phyloP scores from a whole-genome alignment of 2,329 filamentous ascomycete species.

The Gaeumannomyces sp. region DNA sequence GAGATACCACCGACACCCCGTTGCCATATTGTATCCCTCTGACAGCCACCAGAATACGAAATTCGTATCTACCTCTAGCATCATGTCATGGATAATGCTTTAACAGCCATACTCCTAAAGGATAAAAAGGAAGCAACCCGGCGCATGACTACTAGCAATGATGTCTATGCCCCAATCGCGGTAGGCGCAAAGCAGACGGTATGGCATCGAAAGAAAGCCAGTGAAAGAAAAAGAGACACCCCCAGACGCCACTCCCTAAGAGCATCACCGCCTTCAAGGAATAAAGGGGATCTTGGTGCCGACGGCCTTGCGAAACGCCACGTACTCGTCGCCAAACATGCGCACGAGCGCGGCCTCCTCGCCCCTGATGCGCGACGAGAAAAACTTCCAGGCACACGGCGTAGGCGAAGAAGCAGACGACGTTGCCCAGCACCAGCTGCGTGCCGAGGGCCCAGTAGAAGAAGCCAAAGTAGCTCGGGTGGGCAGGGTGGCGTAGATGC shows the following conservation, averaged over 20 bases:
- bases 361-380: conserved; percentile 62
- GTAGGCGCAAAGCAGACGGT: neutral
- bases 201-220: too few relatives aligned
- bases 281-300: conserved; percentile 79
- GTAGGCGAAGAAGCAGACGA: conserved; percentile 70
- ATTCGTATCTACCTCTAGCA: neutral
- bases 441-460: conserved; percentile 98
- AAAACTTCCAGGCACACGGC: conserved; percentile 76
- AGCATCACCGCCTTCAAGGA: conserved; percentile 12
- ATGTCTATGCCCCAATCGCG: too few relatives aligned
- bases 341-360: conserved; percentile 73
- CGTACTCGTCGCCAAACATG: conserved; percentile 83
- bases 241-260: neutral
- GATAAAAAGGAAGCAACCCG: too few relatives aligned
- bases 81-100: neutral
- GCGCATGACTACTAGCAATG: too few relatives aligned
- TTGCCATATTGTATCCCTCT: neutral
- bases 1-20: too few relatives aligned
- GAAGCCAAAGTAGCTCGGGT: conserved; percentile 96
- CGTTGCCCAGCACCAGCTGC: conserved; percentile 83
- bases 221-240: neutral
- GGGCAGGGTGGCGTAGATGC: conserved; percentile 68
- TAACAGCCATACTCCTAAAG: neutral
- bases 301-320: conserved; percentile 64
- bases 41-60: neutral